Evolutionary conservation across 352 stramenopile species (phyloP).

Genomic region (Globisporangium cederbergense): DNA sequence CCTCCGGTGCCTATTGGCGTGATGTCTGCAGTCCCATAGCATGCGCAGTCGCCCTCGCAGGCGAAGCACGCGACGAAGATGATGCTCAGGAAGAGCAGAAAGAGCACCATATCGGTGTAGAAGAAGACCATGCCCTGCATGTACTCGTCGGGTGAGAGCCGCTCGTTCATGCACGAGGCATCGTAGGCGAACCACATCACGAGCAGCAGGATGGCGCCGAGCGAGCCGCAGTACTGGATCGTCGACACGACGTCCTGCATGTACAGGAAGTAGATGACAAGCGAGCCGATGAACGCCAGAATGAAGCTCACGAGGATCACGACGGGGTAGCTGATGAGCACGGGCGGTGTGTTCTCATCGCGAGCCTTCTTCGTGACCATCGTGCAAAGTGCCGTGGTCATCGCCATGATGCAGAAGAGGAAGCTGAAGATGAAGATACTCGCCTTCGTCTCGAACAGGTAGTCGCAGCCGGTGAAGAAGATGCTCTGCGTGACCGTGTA

Average conservation of each 20-base stretch:
- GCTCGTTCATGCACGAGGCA: conserved; percentile 74
- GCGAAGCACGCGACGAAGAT: conserved; percentile 77
- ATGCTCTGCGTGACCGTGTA: conserved; percentile 64
- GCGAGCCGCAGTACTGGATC: conserved; percentile 49
- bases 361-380: conserved; percentile 36
- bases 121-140: conserved; percentile 85
- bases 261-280: conserved; percentile 61
- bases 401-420: conserved; percentile 54
- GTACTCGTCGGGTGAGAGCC: conserved; percentile 72
- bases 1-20: conserved; percentile 37
- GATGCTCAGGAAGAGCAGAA: conserved; percentile 73
- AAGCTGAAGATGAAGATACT: conserved; percentile 68
- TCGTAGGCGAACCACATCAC: conserved; percentile 83
- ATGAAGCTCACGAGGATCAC: conserved; percentile 52
- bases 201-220: conserved; percentile 56
- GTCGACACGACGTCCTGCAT: conserved; percentile 48
- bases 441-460: conserved; percentile 50
- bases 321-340: conserved; percentile 57
- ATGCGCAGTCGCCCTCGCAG: conserved; percentile 71
- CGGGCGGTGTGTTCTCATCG: conserved; percentile 26
- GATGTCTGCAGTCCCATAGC: conserved; percentile 70
- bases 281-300: conserved; percentile 48
- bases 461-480: conserved; percentile 56
- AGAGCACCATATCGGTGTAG: conserved; percentile 82
- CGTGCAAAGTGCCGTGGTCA: conserved; percentile 57